Base-by-base conservation (phyloP, 2,329 filamentous ascomycete genomes). In the Fusarium dimerum region DNA sequence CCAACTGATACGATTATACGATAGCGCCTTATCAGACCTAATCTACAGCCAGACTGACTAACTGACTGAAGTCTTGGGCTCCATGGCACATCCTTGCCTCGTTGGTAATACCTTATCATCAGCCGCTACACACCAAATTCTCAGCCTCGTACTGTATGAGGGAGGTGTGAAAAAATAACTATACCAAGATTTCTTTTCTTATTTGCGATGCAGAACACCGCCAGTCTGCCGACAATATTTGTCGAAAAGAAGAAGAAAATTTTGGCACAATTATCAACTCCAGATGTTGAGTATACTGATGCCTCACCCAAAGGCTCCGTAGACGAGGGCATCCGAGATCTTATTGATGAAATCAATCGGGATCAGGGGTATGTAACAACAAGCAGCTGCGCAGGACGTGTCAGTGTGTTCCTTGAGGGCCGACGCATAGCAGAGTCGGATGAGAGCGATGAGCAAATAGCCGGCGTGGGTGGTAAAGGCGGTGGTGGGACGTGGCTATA, bases 321-420 rank as follows among this genome's bases (percentile, higher is more conserved):
- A 17, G 93, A 97, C 69, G 82, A 76, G 44, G 88, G 85, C 1
- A 92, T 97, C 60, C 82, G 87, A 43, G 79, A 86, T 18, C 76
- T 97, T 48, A 92, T 97, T 55, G 79, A 81, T 46, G 84, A 88
- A 60, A 87, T 97, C 68, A 97, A 97, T 71, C 69, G 65, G 2
- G 67, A 87, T 6, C 81, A 86, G 2, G 91, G 90, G 2, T 82
- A 92, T 40, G 91, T 95, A 34, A 97, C 93, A 2, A 97, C 92
- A 3, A 96, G 92, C 73, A 96, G 92, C 71, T 97, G 93, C 69
- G 89, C 91, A 2, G 93, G 93, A 1, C 80, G 93, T 47, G 83
- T 95, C 43, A 92, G 89, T 59, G 89, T 97, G 5, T 97, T 95
- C 66, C 76, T 95, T 1, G 93, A 97, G 73, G 92, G 92, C 1